Conservation (phyloP, 306 rosid genomes). For the Citrullus mucosospermus region DNA sequence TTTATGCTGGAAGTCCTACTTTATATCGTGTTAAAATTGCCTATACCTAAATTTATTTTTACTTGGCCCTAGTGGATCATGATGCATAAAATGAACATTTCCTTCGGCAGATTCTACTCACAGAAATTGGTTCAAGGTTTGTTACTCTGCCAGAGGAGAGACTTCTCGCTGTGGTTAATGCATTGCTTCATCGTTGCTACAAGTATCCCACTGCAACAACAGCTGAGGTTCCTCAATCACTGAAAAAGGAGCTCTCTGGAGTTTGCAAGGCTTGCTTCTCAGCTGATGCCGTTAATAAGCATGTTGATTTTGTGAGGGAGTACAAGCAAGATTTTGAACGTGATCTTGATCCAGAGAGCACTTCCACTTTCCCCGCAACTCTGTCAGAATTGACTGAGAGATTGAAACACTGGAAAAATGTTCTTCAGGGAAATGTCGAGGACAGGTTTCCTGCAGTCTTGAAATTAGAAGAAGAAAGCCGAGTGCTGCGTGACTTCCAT, state of each 20-base stretch:
- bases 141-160: slow-evolving; percentile 99
- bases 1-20: not conserved
- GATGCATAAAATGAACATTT: not conserved
- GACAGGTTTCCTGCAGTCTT: slow-evolving; percentile 96
- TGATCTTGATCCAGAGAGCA: slow-evolving; percentile 99
- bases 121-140: slow-evolving; percentile 97
- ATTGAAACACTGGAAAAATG: slow-evolving; percentile 95
- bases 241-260: slow-evolving; percentile 97
- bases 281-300: slow-evolving; percentile 93
- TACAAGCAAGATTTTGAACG: slow-evolving; percentile 96
- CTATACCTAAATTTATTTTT: not conserved
- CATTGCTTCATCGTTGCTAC: slow-evolving; percentile 97
- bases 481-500: slow-evolving; percentile 94
- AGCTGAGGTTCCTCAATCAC: slow-evolving; percentile 99
- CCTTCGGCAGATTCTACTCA: slow-evolving; percentile 58
- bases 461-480: slow-evolving; percentile 96
- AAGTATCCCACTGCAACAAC: slow-evolving; percentile 98
- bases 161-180: slow-evolving; percentile 95
- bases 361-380: slow-evolving; percentile 79
- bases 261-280: slow-evolving; percentile 99
- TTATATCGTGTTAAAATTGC: not conserved
- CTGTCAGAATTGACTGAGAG: slow-evolving; percentile 87
- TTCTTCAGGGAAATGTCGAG: slow-evolving; percentile 96
- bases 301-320: slow-evolving; percentile 96
- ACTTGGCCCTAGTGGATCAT: not conserved